Evolutionary conservation across 2,329 filamentous ascomycete species (phyloP).

Genomic region (Aspergillus texensis): DNA sequence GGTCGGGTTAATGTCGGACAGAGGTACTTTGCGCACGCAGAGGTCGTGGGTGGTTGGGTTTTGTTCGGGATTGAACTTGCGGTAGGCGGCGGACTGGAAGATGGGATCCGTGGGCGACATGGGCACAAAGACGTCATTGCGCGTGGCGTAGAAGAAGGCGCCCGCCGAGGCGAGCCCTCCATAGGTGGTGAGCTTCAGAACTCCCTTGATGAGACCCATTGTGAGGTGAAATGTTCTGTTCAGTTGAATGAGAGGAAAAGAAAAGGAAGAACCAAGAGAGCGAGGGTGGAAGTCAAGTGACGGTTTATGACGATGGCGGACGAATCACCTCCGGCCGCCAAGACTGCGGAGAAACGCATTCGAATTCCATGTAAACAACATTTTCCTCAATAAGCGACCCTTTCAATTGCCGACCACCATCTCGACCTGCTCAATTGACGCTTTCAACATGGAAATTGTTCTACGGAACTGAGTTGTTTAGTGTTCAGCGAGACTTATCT

Average conservation of each 20-base stretch:
- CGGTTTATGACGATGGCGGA: neutral
- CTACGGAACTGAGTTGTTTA: neutral
- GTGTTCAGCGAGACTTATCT: neutral
- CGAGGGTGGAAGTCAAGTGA: neutral
- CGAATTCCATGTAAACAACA: neutral
- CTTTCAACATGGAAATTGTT: neutral
- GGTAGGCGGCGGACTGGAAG: constrained; percentile 60
- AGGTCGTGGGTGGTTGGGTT: constrained; percentile 68
- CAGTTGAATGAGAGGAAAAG: neutral
- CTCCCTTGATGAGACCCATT: constrained; percentile 59
- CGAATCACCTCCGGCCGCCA: constrained; percentile 2
- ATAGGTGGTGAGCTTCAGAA: constrained; percentile 48
- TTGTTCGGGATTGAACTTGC: constrained; percentile 61
- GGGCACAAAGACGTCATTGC: constrained; percentile 59
- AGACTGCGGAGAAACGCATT: neutral
- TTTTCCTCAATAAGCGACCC: neutral
- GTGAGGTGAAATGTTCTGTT: constrained; percentile 3
- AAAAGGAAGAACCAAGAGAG: constrained; percentile 4
- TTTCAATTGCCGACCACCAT: neutral
- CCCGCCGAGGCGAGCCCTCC: constrained; percentile 54
- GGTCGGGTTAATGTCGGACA: constrained; percentile 66
- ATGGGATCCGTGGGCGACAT: constrained; percentile 64
- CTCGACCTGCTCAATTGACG: too few species aligned
- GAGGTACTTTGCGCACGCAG: constrained; percentile 63
- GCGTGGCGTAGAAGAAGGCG: constrained; percentile 57